Conservation (phyloP, 1,284 basidiomycete species). For the Melampsora americana region DNA sequence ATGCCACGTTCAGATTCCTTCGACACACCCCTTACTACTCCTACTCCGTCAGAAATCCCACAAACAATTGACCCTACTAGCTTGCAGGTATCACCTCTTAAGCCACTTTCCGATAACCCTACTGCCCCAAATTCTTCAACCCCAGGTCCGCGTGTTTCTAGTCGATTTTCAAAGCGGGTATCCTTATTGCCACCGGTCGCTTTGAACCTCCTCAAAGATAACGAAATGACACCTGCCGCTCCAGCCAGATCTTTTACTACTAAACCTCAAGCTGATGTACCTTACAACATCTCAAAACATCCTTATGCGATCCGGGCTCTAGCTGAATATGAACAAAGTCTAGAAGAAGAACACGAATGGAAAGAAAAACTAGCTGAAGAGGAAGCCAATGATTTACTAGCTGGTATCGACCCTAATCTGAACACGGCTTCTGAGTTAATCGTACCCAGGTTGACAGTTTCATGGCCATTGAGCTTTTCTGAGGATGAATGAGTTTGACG, state of each 20-base stretch:
- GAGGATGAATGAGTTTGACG: conserved; percentile 27
- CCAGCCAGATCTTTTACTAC: background rate
- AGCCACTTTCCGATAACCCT: background rate
- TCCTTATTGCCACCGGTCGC: conserved; percentile 52
- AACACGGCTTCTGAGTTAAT: conserved; percentile 10
- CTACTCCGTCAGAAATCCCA: conserved; percentile 4
- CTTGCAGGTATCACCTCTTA: background rate
- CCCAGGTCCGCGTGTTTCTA: conserved; percentile 48
- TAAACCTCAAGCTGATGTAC: background rate
- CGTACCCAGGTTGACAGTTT: conserved; percentile 31
- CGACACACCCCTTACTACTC: conserved; percentile 45
- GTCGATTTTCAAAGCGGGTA: conserved; percentile 51
- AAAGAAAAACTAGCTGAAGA: conserved; percentile 37
- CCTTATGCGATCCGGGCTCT: conserved; percentile 37
- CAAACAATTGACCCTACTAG: background rate
- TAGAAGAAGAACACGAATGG: conserved; percentile 41
- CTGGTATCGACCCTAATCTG: background rate
- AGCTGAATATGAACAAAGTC: conserved; percentile 35
- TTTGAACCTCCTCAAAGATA: conserved; percentile 50
- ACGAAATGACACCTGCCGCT: conserved; percentile 10
- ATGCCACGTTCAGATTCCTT: conserved; percentile 47
- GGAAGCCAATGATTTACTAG: conserved; percentile 13
- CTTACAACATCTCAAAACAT: conserved; percentile 9
- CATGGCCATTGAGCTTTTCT: conserved; percentile 41
- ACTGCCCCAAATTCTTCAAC: conserved; percentile 3